A percentile compares a stretch with the other conserved stretches of the same genome.
These are phyloP conservation scores for Lithocarpus polystachyus DNA, from an alignment of 306 rosid genomes.

Conservation along the genomic window DNA sequence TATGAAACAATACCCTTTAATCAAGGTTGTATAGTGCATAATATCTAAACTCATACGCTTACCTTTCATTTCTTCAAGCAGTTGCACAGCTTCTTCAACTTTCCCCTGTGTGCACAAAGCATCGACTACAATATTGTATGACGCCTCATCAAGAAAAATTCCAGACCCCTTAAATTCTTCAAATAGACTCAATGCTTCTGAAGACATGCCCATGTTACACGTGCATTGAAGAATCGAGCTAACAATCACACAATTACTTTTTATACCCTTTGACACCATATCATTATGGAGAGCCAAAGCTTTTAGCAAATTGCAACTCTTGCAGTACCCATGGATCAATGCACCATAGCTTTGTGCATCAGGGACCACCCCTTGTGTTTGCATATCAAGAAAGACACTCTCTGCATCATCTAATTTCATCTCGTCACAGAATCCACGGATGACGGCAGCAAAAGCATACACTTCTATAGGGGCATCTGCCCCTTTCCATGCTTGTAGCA, in stretches of 20 bases:
- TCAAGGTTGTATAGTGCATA: slow-evolving; percentile 75
- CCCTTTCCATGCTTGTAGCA: slow-evolving; percentile 47
- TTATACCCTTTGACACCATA: slow-evolving; percentile 65
- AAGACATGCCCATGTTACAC: slow-evolving; percentile 51
- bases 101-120: slow-evolving; percentile 66
- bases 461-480: slow-evolving; percentile 38
- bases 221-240: slow-evolving; percentile 69
- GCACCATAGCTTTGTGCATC: slow-evolving; percentile 47
- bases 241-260: slow-evolving; percentile 59
- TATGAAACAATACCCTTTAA: slow-evolving; percentile 54
- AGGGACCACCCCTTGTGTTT: slow-evolving; percentile 56
- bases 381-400: slow-evolving; percentile 54
- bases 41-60: slow-evolving; percentile 49
- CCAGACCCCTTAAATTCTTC: slow-evolving; percentile 42
- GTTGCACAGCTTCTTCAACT: slow-evolving; percentile 58
- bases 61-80: slow-evolving; percentile 60
- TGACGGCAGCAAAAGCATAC: slow-evolving; percentile 50
- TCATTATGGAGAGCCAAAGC: slow-evolving; percentile 48
- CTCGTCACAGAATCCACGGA: slow-evolving; percentile 77
- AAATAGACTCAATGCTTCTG: slow-evolving; percentile 50
- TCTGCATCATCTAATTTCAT: slow-evolving; percentile 59
- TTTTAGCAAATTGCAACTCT: slow-evolving; percentile 39
- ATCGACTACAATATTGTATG: slow-evolving; percentile 57
- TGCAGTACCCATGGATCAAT: slow-evolving; percentile 75
- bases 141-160: slow-evolving; percentile 56